These are phyloP conservation scores for Logfia minima DNA, from an alignment of 129 eudicot species.

Conservation along the genomic window DNA sequence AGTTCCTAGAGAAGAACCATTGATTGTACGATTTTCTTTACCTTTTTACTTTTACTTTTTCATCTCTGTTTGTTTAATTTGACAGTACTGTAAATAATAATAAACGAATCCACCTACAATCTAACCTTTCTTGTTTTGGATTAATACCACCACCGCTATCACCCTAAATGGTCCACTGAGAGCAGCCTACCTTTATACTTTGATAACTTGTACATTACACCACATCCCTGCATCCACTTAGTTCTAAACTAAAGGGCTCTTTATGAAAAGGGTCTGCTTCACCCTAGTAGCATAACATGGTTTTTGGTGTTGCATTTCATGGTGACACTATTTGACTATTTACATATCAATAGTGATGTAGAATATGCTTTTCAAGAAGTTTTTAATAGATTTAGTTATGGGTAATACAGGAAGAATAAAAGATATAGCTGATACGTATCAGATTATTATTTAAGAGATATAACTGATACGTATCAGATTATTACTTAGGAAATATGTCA, in stretches of 20 bases:
- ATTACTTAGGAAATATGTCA: too few relatives aligned
- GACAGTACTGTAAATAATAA: slow-evolving; percentile 18
- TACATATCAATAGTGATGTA: not conserved
- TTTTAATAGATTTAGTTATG: too few relatives aligned
- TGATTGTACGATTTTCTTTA: slow-evolving; percentile 25
- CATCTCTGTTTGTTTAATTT: slow-evolving; percentile 19
- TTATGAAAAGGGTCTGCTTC: slow-evolving; percentile 28
- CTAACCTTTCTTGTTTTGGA: slow-evolving; percentile 33
- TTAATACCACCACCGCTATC: slow-evolving; percentile 22
- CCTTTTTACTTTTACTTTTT: slow-evolving; percentile 24
- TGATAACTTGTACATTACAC: slow-evolving; percentile 24
- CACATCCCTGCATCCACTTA: slow-evolving; percentile 18
- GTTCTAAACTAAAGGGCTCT: slow-evolving; percentile 6
- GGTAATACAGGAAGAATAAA: too few relatives aligned
- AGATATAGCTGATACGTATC: too few relatives aligned
- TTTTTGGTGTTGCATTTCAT: slow-evolving; percentile 27
- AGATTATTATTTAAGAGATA: too few relatives aligned
- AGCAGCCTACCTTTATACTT: slow-evolving; percentile 25
- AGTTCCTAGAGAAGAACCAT: slow-evolving; percentile 22
- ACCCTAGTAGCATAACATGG: slow-evolving; percentile 23
- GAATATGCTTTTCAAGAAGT: too few relatives aligned
- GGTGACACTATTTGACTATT: slow-evolving; percentile 19
- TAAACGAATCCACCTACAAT: slow-evolving; percentile 22
- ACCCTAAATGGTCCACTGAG: slow-evolving; percentile 28
- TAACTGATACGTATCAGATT: too few relatives aligned